Evolutionary conservation across 176 grass and related monocot genomes (phyloP), one percentile per base, ranked within the genome.

Genomic region (Triticum timopheevii): DNA sequence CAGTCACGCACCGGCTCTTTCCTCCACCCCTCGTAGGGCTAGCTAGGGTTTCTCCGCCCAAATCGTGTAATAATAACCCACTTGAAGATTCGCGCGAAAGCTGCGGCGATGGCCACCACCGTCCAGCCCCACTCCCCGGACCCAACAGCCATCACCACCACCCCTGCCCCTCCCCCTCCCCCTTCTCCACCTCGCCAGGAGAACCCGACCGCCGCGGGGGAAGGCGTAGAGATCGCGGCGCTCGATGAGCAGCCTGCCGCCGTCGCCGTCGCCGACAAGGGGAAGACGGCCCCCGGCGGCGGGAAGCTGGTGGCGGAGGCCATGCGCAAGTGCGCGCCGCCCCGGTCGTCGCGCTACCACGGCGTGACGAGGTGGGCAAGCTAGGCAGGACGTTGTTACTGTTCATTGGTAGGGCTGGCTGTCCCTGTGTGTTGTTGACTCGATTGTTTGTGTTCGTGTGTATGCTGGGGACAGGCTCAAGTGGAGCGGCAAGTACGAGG

Each of bases 401-500:
- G 12, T 28, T 72, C 36, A 13, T 56, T 25, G 5, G 5, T 33
- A 9, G 4, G 4, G 82, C 33, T 63, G 33, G 35, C 25, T 83
- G 28, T 25, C 52, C 19, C 20, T 36, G 24, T 83, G 58, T 17
- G 49, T 6, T 56, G 65, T 38, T 65, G 82, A 27, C 75, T 74
- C 72, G 50, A 68, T 42, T 76, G 54, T 33, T 80, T 15, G 19
- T 42, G 75, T 2, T 63, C 25, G 69, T 3, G 4, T 17, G 49
- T 52, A 52, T 76, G 12, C 61, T 16, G 70, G 19, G 38, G 49
- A 42, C 87, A 97, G 92, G 86, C 78, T 94, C 28, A 94, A 97
- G 77, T 94, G 92, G 95, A 97, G 95, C 73, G 95, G 95, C 70
- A 97, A 97, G 65, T 97, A 49, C 87, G 92, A 94, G 88, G 92